Evolutionary conservation across 306 rosid species (phyloP), one percentile per base, ranked within the genome.

Genomic region (Myrica gale): DNA sequence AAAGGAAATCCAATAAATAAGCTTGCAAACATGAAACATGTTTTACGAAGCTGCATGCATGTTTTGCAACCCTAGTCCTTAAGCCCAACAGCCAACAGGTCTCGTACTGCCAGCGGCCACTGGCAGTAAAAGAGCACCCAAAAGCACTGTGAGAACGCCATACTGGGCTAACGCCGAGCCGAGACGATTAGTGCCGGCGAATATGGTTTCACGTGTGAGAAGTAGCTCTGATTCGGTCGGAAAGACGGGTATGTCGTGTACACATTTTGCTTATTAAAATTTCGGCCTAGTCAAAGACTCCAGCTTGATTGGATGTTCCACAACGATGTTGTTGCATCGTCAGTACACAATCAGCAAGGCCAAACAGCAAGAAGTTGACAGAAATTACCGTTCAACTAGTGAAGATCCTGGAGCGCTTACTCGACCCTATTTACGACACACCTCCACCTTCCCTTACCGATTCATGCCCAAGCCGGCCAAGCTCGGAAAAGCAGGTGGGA

Each of bases 241-340:
- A 79, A 79, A 79, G 78, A 61, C 9, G 15, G 15, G 3, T 6
- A 43, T 12, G 12, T 37, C n/a, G 32, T 26, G 32, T 26, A 26
- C 32, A 0, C 32, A 1, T 13, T 39, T 57, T 23, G 19, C 12
- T 7, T 47, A 1, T 23, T 11, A n/a, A n/a, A n/a, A n/a, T n/a
- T n/a, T n/a, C n/a, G n/a, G 62, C n/a, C 44, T 11, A 71, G 81
- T 78, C 76, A 78, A 78, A 70, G n/a, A 4, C 66, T 19, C 67
- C 79, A 68, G 19, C 54, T 58, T 41, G 76, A 60, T 80, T 60
- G 66, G n/a, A 48, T 42, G 55, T 4, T 23, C n/a, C 52, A 4
- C 8, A 19, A 71, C 53, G 73, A 82, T 76, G 77, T 39, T 79
- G 82, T 83, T 79, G 75, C 67, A 56, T 80, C n/a, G 58, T 82